These are phyloP conservation scores for Papiliotrema terrestris DNA, from an alignment of 1,284 basidiomycete species.

Conservation along the genomic window DNA sequence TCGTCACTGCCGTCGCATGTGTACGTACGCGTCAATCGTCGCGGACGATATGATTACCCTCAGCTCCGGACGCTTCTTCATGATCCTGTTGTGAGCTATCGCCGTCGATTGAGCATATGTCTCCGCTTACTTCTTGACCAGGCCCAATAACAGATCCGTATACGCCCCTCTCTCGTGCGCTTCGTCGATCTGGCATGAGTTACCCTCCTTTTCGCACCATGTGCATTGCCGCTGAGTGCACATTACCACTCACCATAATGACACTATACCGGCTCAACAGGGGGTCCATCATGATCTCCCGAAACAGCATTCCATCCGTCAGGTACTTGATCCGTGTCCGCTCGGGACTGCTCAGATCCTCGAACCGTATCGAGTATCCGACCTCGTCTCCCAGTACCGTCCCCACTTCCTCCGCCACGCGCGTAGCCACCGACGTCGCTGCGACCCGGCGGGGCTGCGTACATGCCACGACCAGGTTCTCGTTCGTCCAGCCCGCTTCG, in stretches of 20 bases:
- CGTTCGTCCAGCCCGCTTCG: slow-evolving; percentile 81
- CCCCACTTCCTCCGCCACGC: slow-evolving; percentile 88
- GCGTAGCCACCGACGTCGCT: slow-evolving; percentile 85
- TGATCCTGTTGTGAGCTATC: slow-evolving; percentile 59
- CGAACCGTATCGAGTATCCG: slow-evolving; percentile 96
- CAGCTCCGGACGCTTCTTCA: slow-evolving; percentile 79
- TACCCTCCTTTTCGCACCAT: no score
- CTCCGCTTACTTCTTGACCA: slow-evolving; percentile 74
- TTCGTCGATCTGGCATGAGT: slow-evolving; percentile 73
- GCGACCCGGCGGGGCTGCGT: slow-evolving; percentile 95
- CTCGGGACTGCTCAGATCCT: slow-evolving; percentile 78
- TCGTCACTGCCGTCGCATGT: no score
- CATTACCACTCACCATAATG: slow-evolving; percentile 68
- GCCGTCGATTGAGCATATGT: not conserved
- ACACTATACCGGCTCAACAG: slow-evolving; percentile 86
- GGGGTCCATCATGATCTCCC: slow-evolving; percentile 87
- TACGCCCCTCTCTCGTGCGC: slow-evolving; percentile 94
- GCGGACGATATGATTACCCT: slow-evolving; percentile 91
- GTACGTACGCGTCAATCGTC: slow-evolving; percentile 73
- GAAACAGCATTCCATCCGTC: slow-evolving; percentile 97
- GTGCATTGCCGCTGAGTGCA: no score
- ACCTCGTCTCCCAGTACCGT: slow-evolving; percentile 88
- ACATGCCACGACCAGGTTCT: slow-evolving; percentile 76
- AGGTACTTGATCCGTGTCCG: slow-evolving; percentile 90
- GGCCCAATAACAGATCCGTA: slow-evolving; percentile 87